phyloP scores from a whole-genome alignment of 1,284 basidiomycete species.

The Mycosarcoma maydis region DNA sequence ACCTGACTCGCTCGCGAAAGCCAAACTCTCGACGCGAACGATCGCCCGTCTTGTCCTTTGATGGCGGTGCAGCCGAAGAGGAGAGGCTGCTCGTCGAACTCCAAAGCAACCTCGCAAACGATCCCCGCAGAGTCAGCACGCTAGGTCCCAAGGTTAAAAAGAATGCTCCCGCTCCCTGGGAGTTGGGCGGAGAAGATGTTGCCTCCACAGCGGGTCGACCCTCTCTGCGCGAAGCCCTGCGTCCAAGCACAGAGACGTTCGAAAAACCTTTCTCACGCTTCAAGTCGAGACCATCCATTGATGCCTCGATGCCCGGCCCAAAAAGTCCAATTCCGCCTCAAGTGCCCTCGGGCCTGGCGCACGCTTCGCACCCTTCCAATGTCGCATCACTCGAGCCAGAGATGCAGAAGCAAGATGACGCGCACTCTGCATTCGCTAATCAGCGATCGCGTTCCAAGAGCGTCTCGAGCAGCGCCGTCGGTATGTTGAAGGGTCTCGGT shows the following conservation, averaged over 20 bases:
- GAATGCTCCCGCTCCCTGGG: slow-evolving; percentile 61
- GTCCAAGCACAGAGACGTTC: slow-evolving; percentile 30
- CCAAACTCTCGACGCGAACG: slow-evolving; percentile 35
- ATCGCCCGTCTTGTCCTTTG: slow-evolving; percentile 54
- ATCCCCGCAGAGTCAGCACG: slow-evolving; percentile 37
- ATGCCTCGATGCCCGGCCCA: slow-evolving; percentile 6
- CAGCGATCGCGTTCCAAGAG: slow-evolving; percentile 56
- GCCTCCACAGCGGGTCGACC: slow-evolving; percentile 15
- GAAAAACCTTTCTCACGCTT: slow-evolving; percentile 41
- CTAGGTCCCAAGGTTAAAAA: slow-evolving; percentile 60
- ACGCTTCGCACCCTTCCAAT: slow-evolving; percentile 4
- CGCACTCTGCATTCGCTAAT: slow-evolving; percentile 20
- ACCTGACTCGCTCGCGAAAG: slow-evolving; percentile 17
- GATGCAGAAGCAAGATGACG: slow-evolving; percentile 30
- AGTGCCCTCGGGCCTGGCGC: slow-evolving; percentile 8
- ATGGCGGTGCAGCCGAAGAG: slow-evolving; percentile 53
- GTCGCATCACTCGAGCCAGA: slow-evolving; percentile 30
- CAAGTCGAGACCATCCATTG: slow-evolving; percentile 40
- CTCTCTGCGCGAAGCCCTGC: slow-evolving; percentile 33
- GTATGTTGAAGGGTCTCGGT: slow-evolving; percentile 59
- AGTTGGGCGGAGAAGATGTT: slow-evolving; percentile 49
- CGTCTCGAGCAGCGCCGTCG: slow-evolving; percentile 51
- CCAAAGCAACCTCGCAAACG: slow-evolving; percentile 28
- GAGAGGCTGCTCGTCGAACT: slow-evolving; percentile 37
- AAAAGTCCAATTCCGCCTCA: slow-evolving; percentile 23